phyloP scores from a whole-genome alignment of 1,284 basidiomycete genomes.

The Apiotrichum laibachii region DNA sequence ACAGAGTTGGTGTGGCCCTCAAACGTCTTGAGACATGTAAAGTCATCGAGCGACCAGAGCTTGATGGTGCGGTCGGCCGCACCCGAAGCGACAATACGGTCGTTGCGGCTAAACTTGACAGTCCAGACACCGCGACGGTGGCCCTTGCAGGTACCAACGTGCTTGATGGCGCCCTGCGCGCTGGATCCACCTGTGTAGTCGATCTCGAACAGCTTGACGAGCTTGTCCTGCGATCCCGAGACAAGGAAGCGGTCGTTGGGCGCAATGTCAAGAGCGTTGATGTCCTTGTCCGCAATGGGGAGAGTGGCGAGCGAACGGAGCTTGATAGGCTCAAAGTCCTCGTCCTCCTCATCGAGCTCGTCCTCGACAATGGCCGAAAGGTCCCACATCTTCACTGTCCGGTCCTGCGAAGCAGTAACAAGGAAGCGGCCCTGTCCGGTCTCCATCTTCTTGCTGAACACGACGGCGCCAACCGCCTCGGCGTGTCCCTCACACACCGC shows the following conservation, averaged over 20 bases:
- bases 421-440: constrained; percentile 59
- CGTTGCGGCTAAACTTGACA: constrained; percentile 79
- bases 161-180: constrained; percentile 59
- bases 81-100: constrained; percentile 84
- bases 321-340: constrained; percentile 49
- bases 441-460: constrained; percentile 61
- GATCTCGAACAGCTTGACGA: constrained; percentile 85
- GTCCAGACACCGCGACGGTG: constrained; percentile 97
- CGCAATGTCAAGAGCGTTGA: constrained; percentile 91
- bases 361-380: constrained; percentile 57
- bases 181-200: constrained; percentile 55
- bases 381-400: constrained; percentile 99
- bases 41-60: constrained; percentile 90
- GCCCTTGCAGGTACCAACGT: constrained; percentile 86
- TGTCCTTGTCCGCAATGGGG: constrained; percentile 96
- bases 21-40: constrained; percentile 87
- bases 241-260: constrained; percentile 86
- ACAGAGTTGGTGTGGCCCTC: constrained; percentile 97
- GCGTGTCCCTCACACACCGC: constrained; percentile 90
- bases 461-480: constrained; percentile 88
- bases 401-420: constrained; percentile 93
- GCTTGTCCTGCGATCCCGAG: constrained; percentile 93
- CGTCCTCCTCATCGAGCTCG: constrained; percentile 29
- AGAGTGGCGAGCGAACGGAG: constrained; percentile 82
- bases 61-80: constrained; percentile 93